These are phyloP conservation scores for Salvia splendens DNA, from an alignment of 257 asterid species.

Conservation along the genomic window DNA sequence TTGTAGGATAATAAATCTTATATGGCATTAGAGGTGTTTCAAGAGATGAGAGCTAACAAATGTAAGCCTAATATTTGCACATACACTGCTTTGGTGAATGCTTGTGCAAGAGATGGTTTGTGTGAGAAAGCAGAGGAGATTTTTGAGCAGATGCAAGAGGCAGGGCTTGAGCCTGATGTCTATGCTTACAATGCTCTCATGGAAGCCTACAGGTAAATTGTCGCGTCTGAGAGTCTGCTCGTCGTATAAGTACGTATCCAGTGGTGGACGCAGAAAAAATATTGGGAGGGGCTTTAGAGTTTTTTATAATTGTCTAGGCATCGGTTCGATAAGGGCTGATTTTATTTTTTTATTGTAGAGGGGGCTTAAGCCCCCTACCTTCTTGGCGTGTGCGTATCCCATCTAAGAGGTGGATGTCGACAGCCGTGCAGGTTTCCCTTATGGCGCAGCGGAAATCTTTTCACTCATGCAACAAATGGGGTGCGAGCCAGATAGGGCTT, in stretches of 20 bases:
- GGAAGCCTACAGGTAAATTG: slow-evolving; percentile 79
- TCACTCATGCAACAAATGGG: slow-evolving; percentile 89
- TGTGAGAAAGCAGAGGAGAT: slow-evolving; percentile 85
- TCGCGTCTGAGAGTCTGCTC: background rate
- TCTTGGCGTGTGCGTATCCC: background rate
- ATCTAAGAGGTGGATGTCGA: slow-evolving; percentile 3
- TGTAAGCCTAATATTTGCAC: slow-evolving; percentile 85
- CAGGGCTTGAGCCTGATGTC: slow-evolving; percentile 83
- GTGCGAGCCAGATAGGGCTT: slow-evolving; percentile 82
- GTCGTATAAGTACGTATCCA: background rate
- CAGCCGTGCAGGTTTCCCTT: slow-evolving; percentile 87
- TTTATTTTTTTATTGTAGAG: no score
- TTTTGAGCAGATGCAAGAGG: slow-evolving; percentile 79
- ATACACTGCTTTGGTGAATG: slow-evolving; percentile 77
- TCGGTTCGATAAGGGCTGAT: no score
- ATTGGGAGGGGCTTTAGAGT: no score
- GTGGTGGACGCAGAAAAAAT: no score
- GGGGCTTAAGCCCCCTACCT: no score
- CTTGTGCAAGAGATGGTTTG: slow-evolving; percentile 82
- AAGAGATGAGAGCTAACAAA: slow-evolving; percentile 65
- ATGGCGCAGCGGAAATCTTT: slow-evolving; percentile 82
- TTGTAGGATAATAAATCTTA: slow-evolving; percentile 68
- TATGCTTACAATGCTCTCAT: slow-evolving; percentile 88
- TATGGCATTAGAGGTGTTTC: slow-evolving; percentile 77
- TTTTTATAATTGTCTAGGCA: no score